Evolutionary conservation across 225 moss, liverwort and hornwort species (phyloP).

Genomic region (Physcomitrium patens): DNA sequence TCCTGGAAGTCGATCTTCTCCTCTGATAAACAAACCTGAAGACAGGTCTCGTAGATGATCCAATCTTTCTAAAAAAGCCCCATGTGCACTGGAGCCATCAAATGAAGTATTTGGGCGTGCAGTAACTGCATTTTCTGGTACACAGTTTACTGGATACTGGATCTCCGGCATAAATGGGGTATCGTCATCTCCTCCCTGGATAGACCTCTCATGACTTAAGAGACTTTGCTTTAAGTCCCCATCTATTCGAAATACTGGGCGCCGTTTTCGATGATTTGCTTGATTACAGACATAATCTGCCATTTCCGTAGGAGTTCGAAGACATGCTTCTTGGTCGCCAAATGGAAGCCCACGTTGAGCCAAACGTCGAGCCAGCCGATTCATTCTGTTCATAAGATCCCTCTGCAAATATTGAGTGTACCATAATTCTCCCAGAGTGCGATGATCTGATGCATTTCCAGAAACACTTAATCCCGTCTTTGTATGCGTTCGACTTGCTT

Average conservation of each 20-base stretch:
- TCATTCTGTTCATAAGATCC: slow-evolving; percentile 64
- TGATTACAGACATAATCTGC: slow-evolving; percentile 59
- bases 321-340: slow-evolving; percentile 76
- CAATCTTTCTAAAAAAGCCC: slow-evolving; percentile 48
- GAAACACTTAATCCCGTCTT: slow-evolving; percentile 37
- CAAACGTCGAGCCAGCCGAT: slow-evolving; percentile 65
- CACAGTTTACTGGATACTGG: slow-evolving; percentile 60
- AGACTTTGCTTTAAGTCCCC: slow-evolving; percentile 44
- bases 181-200: slow-evolving; percentile 43
- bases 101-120: slow-evolving; percentile 43
- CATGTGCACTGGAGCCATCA: slow-evolving; percentile 31
- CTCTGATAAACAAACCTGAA: slow-evolving; percentile 33
- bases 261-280: slow-evolving; percentile 56
- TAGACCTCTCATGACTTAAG: slow-evolving; percentile 46
- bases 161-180: slow-evolving; percentile 51
- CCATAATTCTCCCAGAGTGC: slow-evolving; percentile 63
- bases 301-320: slow-evolving; percentile 74
- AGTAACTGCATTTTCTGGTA: slow-evolving; percentile 77
- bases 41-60: slow-evolving; percentile 47
- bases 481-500: slow-evolving; percentile 41
- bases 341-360: slow-evolving; percentile 74
- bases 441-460: slow-evolving; percentile 45
- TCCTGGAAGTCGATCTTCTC: slow-evolving; percentile 39
- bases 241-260: slow-evolving; percentile 44
- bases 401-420: slow-evolving; percentile 64